A percentile compares a stretch with the other conserved stretches of the same genome.
Evolutionary conservation across 2,329 filamentous ascomycete genomes (phyloP).

Genomic region (Westerdykella aurantiaca): DNA sequence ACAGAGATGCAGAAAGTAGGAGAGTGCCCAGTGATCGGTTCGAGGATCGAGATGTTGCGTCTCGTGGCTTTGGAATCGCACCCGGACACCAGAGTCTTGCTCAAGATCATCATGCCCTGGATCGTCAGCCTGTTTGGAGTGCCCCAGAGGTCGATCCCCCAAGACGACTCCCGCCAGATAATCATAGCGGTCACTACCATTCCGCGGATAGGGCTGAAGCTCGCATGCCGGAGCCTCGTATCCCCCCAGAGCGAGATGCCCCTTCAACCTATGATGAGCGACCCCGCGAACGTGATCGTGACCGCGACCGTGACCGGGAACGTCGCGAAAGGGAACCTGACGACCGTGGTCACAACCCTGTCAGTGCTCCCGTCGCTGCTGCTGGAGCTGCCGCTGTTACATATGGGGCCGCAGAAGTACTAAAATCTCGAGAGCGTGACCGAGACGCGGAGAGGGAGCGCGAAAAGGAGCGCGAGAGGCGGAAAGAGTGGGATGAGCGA

Average conservation of each 20-base stretch:
- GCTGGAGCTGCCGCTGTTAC: slow-evolving; percentile 28
- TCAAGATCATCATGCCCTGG: slow-evolving; percentile 38
- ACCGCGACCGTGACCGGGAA: slow-evolving; percentile 11
- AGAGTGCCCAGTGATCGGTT: slow-evolving; percentile 31
- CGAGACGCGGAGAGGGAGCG: slow-evolving; percentile 33
- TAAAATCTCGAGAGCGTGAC: slow-evolving; percentile 30
- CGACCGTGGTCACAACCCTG: slow-evolving; percentile 4
- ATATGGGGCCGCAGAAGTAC: slow-evolving; percentile 22
- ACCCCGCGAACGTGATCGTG: slow-evolving; percentile 26
- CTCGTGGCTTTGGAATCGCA: slow-evolving; percentile 46
- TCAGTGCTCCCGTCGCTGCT: slow-evolving; percentile 13
- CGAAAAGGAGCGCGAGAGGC: slow-evolving; percentile 37
- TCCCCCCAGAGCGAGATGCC: slow-evolving; percentile 17
- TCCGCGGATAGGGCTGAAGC: slow-evolving; percentile 22
- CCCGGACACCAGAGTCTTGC: slow-evolving; percentile 12
- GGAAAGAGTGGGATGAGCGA: slow-evolving; percentile 26
- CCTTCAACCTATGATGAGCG: slow-evolving; percentile 26
- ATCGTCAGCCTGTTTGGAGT: slow-evolving; percentile 30
- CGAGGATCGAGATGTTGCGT: slow-evolving; percentile 41
- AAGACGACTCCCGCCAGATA: slow-evolving; percentile 12
- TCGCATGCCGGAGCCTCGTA: slow-evolving; percentile 26
- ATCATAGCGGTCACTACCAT: slow-evolving; percentile 21
- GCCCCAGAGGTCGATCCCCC: slow-evolving; percentile 10
- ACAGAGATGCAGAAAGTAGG: slow-evolving; percentile 36
- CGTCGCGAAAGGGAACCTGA: slow-evolving; percentile 12